Conservation (phyloP, 1,284 basidiomycete genomes). For the Crepidotus sp. region DNA sequence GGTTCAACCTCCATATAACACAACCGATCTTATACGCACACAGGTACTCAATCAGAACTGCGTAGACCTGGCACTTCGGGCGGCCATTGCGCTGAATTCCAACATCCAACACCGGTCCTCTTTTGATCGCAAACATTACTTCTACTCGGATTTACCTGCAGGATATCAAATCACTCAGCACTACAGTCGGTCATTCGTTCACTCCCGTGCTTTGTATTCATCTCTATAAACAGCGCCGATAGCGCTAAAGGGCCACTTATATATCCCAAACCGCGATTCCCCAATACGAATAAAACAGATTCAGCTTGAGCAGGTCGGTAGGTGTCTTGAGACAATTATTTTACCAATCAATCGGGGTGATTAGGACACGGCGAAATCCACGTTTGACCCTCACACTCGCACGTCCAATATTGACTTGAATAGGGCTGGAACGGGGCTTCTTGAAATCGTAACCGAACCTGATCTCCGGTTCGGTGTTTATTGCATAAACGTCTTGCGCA, state of each 20-base stretch:
- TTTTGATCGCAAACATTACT: constrained; percentile 98
- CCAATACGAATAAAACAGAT: constrained; percentile 84
- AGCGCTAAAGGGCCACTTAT: constrained; percentile 62
- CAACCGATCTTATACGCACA: constrained; percentile 3
- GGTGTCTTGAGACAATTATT: neutral
- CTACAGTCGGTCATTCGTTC: constrained; percentile 38
- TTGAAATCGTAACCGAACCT: constrained; percentile 96
- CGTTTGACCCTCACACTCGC: constrained; percentile 48
- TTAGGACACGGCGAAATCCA: constrained; percentile 93
- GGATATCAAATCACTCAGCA: constrained; percentile 98
- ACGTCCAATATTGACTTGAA: constrained; percentile 80
- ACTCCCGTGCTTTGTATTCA: neutral
- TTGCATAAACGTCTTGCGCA: neutral
- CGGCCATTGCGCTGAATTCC: constrained; percentile 76
- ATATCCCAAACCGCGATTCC: constrained; percentile 36
- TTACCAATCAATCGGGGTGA: neutral
- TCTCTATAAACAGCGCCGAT: constrained; percentile 51
- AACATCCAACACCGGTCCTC: constrained; percentile 66
- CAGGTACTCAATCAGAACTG: constrained; percentile 76
- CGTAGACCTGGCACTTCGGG: constrained; percentile 73
- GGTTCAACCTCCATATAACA: neutral
- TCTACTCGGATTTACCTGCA: constrained; percentile 89
- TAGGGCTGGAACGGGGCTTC: constrained; percentile 80
- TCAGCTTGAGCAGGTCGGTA: constrained; percentile 83
- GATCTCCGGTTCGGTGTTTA: constrained; percentile 63